Evolutionary conservation across 1,139 yeast species (phyloP).

Genomic region (Sugiyamaella grinbergsii): DNA sequence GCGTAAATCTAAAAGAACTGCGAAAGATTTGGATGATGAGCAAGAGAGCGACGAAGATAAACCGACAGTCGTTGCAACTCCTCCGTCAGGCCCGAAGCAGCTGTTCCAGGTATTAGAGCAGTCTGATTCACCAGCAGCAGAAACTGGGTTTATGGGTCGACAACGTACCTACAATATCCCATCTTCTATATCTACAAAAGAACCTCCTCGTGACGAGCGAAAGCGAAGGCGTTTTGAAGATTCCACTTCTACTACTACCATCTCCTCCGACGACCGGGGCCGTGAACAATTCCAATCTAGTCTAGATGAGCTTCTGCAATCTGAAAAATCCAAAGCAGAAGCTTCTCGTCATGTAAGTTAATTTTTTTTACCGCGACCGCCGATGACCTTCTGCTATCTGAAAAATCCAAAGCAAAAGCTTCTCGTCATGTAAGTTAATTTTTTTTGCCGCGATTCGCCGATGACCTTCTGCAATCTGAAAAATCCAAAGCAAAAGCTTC

Average conservation of each 20-base stretch:
- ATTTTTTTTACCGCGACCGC: too few relatives aligned
- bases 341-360: neutral
- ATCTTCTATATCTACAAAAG: slow-evolving; percentile 1
- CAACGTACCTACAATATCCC: slow-evolving; percentile 33
- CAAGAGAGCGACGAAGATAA: slow-evolving; percentile 14
- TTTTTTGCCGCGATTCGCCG: too few relatives aligned
- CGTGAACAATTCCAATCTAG: slow-evolving; percentile 15
- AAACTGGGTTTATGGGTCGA: slow-evolving; percentile 33
- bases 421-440: neutral
- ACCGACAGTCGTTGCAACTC: slow-evolving; percentile 9
- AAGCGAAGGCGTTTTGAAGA: slow-evolving; percentile 29
- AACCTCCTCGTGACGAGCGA: slow-evolving; percentile 17
- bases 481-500: slow-evolving; percentile 5
- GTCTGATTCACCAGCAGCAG: slow-evolving; percentile 29
- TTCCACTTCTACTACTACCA: too few relatives aligned
- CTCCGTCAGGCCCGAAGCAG: slow-evolving; percentile 26
- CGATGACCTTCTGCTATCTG: slow-evolving; percentile 14
- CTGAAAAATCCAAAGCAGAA: slow-evolving; percentile 15
- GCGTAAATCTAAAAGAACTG: slow-evolving; percentile 11
- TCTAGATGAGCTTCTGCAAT: slow-evolving; percentile 10
- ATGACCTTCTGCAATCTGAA: slow-evolving; percentile 15
- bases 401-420: slow-evolving; percentile 8
- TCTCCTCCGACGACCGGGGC: neutral
- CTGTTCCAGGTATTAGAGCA: slow-evolving; percentile 51
- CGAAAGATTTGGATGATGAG: slow-evolving; percentile 15